A percentile compares a stretch with the other conserved stretches of the same genome.
Conservation (phyloP, 805 yeast genomes). For the Saccharomycopsis sp. region DNA sequence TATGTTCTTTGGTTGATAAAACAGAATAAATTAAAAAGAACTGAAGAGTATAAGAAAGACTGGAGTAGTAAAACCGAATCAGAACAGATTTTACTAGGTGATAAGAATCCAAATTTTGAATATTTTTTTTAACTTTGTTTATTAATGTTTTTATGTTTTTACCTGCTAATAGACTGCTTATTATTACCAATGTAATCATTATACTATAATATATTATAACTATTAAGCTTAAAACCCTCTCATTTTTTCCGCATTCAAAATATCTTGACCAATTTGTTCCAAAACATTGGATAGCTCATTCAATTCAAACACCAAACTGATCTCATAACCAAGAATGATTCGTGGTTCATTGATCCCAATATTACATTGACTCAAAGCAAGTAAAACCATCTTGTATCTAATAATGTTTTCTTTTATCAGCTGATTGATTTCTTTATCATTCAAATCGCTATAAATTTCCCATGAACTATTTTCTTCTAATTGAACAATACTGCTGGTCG, state of each 20-base stretch:
- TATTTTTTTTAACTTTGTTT: slow-evolving; percentile 20
- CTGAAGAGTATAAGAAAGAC: slow-evolving; percentile 6
- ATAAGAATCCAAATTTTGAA: slow-evolving; percentile 13
- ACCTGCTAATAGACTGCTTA: no score
- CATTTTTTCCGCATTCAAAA: slow-evolving; percentile 63
- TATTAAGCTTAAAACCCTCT: no score
- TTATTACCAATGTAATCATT: no score
- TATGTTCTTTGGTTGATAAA: background rate
- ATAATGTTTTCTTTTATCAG: slow-evolving; percentile 63
- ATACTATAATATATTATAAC: no score
- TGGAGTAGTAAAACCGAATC: slow-evolving; percentile 6
- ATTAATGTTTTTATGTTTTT: slow-evolving; percentile 13
- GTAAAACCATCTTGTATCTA: slow-evolving; percentile 75
- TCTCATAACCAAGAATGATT: slow-evolving; percentile 75
- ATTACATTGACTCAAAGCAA: slow-evolving; percentile 73
- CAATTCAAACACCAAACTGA: slow-evolving; percentile 67
- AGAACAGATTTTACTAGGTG: slow-evolving; percentile 13
- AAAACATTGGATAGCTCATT: slow-evolving; percentile 65
- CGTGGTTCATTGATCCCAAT: slow-evolving; percentile 81
- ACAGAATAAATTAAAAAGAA: background rate
- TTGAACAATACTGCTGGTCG: slow-evolving; percentile 64
- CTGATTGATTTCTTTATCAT: slow-evolving; percentile 55
- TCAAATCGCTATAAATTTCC: slow-evolving; percentile 89
- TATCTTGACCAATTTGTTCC: slow-evolving; percentile 63
- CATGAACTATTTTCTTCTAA: slow-evolving; percentile 87